Evolutionary conservation across 345 rosid genomes (phyloP), one percentile per base, ranked within the genome.

Genomic region (Euphorbia tirucalli): DNA sequence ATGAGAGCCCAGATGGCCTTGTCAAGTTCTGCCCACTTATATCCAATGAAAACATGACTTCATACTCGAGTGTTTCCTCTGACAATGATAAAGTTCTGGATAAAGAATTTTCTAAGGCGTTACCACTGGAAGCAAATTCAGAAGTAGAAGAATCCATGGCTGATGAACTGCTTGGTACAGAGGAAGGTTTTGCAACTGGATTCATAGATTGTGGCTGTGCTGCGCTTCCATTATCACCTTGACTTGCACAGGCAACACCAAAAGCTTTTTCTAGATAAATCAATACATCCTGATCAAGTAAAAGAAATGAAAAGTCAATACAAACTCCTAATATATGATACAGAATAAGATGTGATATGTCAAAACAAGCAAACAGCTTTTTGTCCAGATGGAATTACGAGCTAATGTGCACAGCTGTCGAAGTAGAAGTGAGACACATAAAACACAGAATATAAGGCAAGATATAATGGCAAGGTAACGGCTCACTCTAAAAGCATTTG

Each of bases 11-110:
- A 68, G 81, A 78, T 13, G 85, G 80, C 76, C 88, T 84, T 52
- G 76, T 69, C 63, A 84, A 76, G 78, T 89, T 88, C 72, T 87
- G 91, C 15, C 89, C 93, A 77, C 87, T 86, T 74, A 89, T 70
- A 68, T 90, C 97, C 46, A 90, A 82, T 24, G 86, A 76, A 68
- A 86, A 81, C 75, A 86, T 82, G 71, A 85, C 76, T 69, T 90
- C 96, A 82, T 92, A 90, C 57, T 92, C 99, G 35, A 92, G 86
- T 43, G 85, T 77, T 61, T 96, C 99, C 69, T 93, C 99, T 32
- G 82, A 71, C 37, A 79, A 66, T 1, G 91, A 89, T 68, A 96
- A 73, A 77, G 87, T 82, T 84, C 92, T 83, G 9, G 90, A 80
- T 46, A 88, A 76, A 68, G 93, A 78, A 83, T 76, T 96, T 76